Evolutionary conservation across 1,284 basidiomycete genomes (phyloP).

Genomic region (Termitomyces sp.): DNA sequence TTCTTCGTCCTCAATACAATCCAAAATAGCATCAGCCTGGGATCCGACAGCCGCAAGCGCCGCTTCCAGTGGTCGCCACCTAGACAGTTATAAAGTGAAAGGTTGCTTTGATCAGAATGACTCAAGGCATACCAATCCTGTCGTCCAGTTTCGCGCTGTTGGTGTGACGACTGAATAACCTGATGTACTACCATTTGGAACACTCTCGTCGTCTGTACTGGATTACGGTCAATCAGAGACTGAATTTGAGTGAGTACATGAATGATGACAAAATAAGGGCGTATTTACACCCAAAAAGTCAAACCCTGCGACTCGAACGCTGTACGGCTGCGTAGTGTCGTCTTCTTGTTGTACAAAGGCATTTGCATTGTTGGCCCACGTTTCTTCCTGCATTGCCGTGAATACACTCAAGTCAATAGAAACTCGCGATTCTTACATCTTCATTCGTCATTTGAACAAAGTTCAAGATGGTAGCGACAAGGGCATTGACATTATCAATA

Average conservation of each 20-base stretch:
- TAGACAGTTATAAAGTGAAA: conserved; percentile 23
- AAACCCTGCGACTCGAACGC: conserved; percentile 78
- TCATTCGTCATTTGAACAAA: conserved; percentile 88
- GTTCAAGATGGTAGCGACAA: conserved; percentile 61
- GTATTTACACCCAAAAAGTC: conserved; percentile 73
- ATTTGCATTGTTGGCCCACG: conserved; percentile 86
- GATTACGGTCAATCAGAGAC: conserved; percentile 70
- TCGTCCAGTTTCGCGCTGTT: conserved; percentile 46
- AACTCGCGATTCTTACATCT: conserved; percentile 54
- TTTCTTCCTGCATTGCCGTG: conserved; percentile 64
- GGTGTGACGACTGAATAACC: conserved; percentile 51
- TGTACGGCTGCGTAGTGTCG: conserved; percentile 82
- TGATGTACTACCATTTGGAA: conserved; percentile 60
- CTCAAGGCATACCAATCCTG: conserved; percentile 45
- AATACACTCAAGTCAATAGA: conserved; percentile 3
- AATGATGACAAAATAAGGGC: conserved; percentile 4
- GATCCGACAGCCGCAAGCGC: conserved; percentile 82
- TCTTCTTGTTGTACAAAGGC: conserved; percentile 94
- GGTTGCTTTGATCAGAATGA: background rate
- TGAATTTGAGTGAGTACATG: conserved; percentile 26
- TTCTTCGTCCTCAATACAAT: conserved; percentile 72
- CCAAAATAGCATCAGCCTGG: conserved; percentile 71
- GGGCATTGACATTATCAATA: conserved; percentile 44
- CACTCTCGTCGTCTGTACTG: conserved; percentile 49
- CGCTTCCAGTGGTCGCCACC: conserved; percentile 90